Percentiles rank a stretch among this genome's conserved stretches.
phyloP scores from a whole-genome alignment of 2,329 filamentous ascomycete genomes.

The Fusarium chlamydosporum region DNA sequence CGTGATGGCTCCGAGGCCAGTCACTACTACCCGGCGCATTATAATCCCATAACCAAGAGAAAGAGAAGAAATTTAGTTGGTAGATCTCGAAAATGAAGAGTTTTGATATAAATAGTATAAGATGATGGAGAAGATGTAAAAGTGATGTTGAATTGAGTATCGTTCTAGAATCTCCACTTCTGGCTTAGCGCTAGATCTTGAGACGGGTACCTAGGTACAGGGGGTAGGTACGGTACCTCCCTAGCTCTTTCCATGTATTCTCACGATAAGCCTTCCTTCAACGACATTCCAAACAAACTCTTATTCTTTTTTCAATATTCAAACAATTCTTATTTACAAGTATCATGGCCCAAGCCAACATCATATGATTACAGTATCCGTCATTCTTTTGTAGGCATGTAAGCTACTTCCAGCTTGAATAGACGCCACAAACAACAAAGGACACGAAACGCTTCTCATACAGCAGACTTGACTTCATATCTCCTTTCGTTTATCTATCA shows the following conservation, averaged over 20 bases:
- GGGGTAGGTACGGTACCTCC: background rate
- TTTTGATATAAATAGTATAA: background rate
- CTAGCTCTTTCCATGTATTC: slow-evolving; percentile 10
- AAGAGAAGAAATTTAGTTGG: background rate
- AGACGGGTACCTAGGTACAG: slow-evolving; percentile 17
- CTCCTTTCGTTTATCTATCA: background rate
- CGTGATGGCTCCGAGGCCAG: slow-evolving; percentile 84
- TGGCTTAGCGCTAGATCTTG: slow-evolving; percentile 41
- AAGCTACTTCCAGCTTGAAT: slow-evolving; percentile 26
- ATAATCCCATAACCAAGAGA: slow-evolving; percentile 58
- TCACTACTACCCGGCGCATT: slow-evolving; percentile 84
- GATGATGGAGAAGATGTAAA: slow-evolving; percentile 9
- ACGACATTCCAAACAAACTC: slow-evolving; percentile 3
- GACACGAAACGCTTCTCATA: slow-evolving; percentile 12
- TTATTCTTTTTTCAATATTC: background rate
- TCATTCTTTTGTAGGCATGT: slow-evolving; percentile 3
- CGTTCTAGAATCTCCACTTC: slow-evolving; percentile 23
- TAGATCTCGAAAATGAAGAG: background rate
- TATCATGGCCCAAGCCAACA: background rate
- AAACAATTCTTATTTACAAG: background rate
- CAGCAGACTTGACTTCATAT: slow-evolving; percentile 8
- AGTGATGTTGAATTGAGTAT: slow-evolving; percentile 10
- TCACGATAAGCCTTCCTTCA: slow-evolving; percentile 37
- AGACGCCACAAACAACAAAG: slow-evolving; percentile 45
- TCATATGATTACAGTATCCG: background rate